Evolutionary conservation across 169 alveolate genomes (phyloP).

Genomic region (Neospora caninum): DNA sequence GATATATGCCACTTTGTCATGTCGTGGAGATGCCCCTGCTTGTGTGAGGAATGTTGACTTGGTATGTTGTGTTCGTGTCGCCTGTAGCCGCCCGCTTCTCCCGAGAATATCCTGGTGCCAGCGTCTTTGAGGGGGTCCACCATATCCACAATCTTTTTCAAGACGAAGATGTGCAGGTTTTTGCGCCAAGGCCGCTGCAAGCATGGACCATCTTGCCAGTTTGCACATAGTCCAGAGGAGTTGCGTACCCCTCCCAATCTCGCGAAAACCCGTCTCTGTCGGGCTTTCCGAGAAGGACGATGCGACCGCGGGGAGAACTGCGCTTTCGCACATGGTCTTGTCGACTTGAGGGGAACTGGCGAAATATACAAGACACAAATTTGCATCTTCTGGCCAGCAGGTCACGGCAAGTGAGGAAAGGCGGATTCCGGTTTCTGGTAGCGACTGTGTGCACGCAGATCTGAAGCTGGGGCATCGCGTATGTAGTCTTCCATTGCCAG

Average conservation of each 20-base stretch:
- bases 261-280: slow-evolving; percentile 26
- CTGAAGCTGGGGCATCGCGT: no score
- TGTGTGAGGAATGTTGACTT: no score
- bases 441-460: no score
- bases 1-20: no score
- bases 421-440: no score
- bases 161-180: background rate
- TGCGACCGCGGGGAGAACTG: background rate
- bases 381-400: slow-evolving; percentile 76
- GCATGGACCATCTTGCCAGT: background rate
- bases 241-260: slow-evolving; percentile 35
- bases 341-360: slow-evolving; percentile 70
- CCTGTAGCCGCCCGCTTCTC: no score
- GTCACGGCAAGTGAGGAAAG: slow-evolving; percentile 63
- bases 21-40: no score
- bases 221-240: background rate
- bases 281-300: background rate
- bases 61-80: no score
- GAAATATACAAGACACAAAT: slow-evolving; percentile 73
- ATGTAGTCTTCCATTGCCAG: no score
- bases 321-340: slow-evolving; percentile 73
- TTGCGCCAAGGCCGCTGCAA: slow-evolving; percentile 3
- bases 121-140: background rate
- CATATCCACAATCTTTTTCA: background rate
- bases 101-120: no score